Evolutionary conservation across 192 early-diverging fungal genomes (phyloP).

Genomic region (Coemansia sp.): DNA sequence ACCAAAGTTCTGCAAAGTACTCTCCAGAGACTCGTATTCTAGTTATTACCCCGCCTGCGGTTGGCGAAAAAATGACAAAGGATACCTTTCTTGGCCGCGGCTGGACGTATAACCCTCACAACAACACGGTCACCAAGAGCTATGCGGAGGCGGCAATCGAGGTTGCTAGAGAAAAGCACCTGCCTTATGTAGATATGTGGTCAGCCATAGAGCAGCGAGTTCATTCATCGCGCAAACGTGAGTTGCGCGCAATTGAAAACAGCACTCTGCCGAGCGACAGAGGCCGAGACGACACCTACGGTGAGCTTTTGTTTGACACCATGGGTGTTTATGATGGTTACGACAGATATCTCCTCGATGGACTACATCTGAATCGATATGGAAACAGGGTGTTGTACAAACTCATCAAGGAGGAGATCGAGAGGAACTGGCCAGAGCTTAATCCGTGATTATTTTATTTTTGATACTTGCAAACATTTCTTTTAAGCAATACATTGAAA

Average conservation of each 20-base stretch:
- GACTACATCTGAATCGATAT: no score
- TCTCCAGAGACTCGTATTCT: conserved; percentile 64
- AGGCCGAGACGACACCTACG: no score
- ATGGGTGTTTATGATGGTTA: no score
- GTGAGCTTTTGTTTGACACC: no score
- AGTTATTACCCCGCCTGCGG: conserved; percentile 69
- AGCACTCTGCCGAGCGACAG: neutral
- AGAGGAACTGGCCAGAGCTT: no score
- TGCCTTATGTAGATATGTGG: conserved; percentile 40
- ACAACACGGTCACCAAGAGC: conserved; percentile 36
- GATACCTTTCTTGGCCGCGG: neutral
- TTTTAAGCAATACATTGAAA: no score
- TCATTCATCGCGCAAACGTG: neutral
- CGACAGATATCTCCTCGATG: no score
- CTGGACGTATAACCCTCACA: conserved; percentile 14
- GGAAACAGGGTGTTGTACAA: no score
- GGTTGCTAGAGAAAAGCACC: conserved; percentile 44
- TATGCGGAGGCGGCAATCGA: conserved; percentile 56
- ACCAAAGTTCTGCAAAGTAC: conserved; percentile 55
- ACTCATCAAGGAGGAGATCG: no score
- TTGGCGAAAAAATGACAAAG: conserved; percentile 56
- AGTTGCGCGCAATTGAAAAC: neutral
- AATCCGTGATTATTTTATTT: no score
- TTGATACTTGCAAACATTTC: no score
- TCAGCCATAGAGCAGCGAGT: conserved; percentile 27